Conservation (phyloP, 306 rosid species). For the Lotus japonicus region DNA sequence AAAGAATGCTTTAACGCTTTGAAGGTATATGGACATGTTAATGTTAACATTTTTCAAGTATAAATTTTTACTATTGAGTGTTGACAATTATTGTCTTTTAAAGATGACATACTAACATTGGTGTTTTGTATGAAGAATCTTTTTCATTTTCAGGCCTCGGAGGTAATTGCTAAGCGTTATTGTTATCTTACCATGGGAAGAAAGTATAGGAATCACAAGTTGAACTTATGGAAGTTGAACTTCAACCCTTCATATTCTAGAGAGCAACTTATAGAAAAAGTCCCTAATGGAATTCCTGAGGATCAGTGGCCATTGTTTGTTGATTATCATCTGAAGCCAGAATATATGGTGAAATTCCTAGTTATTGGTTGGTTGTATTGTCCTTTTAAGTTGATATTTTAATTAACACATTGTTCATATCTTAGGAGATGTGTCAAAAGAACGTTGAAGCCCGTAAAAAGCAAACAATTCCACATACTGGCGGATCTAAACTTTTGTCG, state of each 20-base stretch:
- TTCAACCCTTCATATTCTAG: background rate
- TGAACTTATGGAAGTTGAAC: background rate
- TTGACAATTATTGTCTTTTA: no score
- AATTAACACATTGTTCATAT: background rate
- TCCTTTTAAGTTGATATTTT: background rate
- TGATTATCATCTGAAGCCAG: background rate
- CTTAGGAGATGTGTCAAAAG: background rate
- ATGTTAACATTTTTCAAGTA: background rate
- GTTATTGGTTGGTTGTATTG: background rate
- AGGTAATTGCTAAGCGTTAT: background rate
- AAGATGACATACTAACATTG: background rate
- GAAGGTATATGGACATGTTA: background rate
- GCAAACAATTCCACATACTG: background rate
- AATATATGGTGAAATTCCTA: background rate
- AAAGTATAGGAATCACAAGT: background rate
- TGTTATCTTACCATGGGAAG: background rate
- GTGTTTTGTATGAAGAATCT: background rate
- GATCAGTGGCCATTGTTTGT: slow-evolving; percentile 3
- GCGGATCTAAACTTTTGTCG: background rate
- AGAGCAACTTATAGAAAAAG: background rate
- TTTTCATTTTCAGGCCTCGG: background rate
- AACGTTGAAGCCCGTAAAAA: background rate
- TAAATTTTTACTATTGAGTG: no score
- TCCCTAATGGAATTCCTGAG: background rate
- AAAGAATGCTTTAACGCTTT: background rate